Evolutionary conservation across 2,329 filamentous ascomycete genomes (phyloP).

Genomic region (Daldinia sp.): DNA sequence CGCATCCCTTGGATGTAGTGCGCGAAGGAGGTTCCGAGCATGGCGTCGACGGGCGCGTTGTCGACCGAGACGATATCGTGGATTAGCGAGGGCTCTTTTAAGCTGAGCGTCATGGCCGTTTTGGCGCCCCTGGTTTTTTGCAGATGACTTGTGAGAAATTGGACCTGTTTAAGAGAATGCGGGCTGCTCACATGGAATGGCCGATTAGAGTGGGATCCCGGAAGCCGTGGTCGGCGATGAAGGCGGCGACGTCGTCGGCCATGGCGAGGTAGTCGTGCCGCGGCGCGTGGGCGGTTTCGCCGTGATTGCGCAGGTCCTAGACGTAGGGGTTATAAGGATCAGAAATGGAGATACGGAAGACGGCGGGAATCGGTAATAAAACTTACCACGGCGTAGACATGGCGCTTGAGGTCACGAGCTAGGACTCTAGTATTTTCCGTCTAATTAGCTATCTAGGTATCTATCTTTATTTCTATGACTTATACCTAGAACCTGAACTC

Average conservation of each 20-base stretch:
- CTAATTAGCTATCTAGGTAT: background rate
- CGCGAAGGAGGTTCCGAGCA: conserved; percentile 81
- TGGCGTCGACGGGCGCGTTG: conserved; percentile 87
- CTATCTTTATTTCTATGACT: background rate
- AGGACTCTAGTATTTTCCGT: conserved; percentile 68
- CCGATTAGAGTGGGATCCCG: conserved; percentile 82
- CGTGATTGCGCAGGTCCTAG: conserved; percentile 92
- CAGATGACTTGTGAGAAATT: background rate
- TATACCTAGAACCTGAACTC: background rate
- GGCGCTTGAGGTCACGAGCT: conserved; percentile 81
- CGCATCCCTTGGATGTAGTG: conserved; percentile 89
- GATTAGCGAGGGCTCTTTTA: conserved; percentile 75
- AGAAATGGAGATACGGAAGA: conserved; percentile 20
- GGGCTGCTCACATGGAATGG: conserved; percentile 81
- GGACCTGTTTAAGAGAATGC: background rate
- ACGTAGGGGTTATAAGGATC: conserved; percentile 30
- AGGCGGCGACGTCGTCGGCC: conserved; percentile 84
- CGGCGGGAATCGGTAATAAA: conserved; percentile 19
- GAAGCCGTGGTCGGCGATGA: conserved; percentile 79
- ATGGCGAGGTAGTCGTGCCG: conserved; percentile 85
- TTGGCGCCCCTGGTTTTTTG: conserved; percentile 79
- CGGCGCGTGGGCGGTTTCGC: conserved; percentile 82
- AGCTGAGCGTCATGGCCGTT: conserved; percentile 87
- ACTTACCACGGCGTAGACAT: conserved; percentile 83
- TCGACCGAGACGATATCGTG: conserved; percentile 84